phyloP scores from a whole-genome alignment of 768 basidiomycete genomes.

The Mrakia hoshinonis region DNA sequence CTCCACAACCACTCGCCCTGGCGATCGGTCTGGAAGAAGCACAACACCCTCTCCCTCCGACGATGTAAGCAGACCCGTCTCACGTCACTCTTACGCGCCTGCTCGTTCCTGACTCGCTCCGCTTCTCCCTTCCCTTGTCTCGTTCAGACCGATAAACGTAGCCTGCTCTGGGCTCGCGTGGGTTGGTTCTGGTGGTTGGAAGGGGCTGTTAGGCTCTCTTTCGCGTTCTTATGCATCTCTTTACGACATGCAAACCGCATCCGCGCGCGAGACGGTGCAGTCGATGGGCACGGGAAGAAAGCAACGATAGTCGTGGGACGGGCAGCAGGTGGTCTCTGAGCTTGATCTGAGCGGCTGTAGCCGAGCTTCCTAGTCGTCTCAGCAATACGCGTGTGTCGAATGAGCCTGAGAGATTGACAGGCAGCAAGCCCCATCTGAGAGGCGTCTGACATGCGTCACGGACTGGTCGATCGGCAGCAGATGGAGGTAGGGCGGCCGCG shows the following conservation, averaged over 20 bases:
- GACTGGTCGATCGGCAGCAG: too few species aligned
- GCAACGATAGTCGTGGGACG: too few species aligned
- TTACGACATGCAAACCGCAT: constrained; percentile 7
- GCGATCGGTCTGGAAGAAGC: constrained; percentile 87
- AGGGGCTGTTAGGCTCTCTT: not conserved
- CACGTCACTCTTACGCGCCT: constrained; percentile 23
- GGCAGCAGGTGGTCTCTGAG: too few species aligned
- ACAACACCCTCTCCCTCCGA: constrained; percentile 66
- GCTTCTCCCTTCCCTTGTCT: not conserved
- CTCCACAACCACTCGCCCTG: constrained; percentile 82
- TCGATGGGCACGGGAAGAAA: too few species aligned
- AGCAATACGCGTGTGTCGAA: too few species aligned
- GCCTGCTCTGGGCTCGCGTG: not conserved
- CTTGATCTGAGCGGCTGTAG: too few species aligned
- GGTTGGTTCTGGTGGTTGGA: not conserved
- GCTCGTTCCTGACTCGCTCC: not conserved
- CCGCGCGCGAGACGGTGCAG: too few species aligned
- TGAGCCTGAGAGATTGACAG: too few species aligned
- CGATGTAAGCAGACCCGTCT: constrained; percentile 31
- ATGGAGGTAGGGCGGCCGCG: too few species aligned
- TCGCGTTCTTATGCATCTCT: constrained; percentile 12
- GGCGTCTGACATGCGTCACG: too few species aligned
- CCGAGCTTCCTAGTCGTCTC: too few species aligned
- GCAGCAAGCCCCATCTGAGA: too few species aligned
- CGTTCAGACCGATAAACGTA: constrained; percentile 10